Base-by-base conservation (phyloP, 2,329 filamentous ascomycete species). In the Nemania sp. region DNA sequence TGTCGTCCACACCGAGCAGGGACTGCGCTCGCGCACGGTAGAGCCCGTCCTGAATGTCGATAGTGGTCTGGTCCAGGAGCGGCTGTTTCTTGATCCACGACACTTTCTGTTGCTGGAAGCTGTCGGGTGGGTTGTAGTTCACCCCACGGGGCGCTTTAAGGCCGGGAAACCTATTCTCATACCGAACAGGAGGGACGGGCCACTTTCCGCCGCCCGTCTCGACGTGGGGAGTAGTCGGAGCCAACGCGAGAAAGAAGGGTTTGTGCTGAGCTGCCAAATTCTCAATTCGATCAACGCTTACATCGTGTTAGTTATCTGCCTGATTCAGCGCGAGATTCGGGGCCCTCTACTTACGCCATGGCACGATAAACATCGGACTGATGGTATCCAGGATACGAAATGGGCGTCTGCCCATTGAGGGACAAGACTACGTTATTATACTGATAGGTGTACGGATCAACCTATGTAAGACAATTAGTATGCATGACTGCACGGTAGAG, bases 1-100 rank as follows among this genome's bases (percentile, higher is more conserved):
- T 72, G 18, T 76, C 73, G 42, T 76, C 73, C 0, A 76, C 64
- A 3, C 73, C 71, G 15, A 65, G 59, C 1, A 75, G 59, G 0
- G 69, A 62, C n/a, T 70, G 65, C 1, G 69, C 48, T 1, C 73
- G 60, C 7, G 53, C 51, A 10, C 57, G 57, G 17, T 57, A 60
- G 10, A 57, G 53, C 11, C 42, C 54, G 18, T 65, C 63, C 1
- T 55, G 39, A 25, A n/a, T 42, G 17, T 42, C 54, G 4, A 60
- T 59, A 11, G 37, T 55, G 2, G 54, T 59, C 2, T 39, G 47
- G 13, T 65, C 63, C 34, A 60, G 21, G 2, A 59, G 50, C 10
- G 50, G 18, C 9, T 25, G 40, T 13, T 13, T 46, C 25, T 61
- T 49, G 17, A 65, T 42, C 54, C 55, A 63, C 12, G 56, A 62